These are phyloP conservation scores for Lophium mytilinum DNA, from an alignment of 495 filamentous ascomycete genomes.

Conservation along the genomic window DNA sequence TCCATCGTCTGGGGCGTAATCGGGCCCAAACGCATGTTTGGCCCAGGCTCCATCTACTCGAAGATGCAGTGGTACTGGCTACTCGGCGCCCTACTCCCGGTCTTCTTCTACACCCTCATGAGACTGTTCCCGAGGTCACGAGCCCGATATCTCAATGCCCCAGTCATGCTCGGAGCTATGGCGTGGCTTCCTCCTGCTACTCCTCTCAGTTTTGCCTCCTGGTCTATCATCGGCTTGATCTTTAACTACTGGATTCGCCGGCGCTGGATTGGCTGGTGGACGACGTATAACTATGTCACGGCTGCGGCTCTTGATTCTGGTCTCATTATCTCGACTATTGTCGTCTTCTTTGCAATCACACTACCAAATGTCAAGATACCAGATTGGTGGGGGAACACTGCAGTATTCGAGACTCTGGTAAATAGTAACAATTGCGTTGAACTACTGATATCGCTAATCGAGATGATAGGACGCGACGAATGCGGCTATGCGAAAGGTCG, in stretches of 20 bases:
- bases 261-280: constrained; percentile 61
- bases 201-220: constrained; percentile 47
- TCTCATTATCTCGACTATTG: constrained; percentile 54
- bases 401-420: constrained; percentile 39
- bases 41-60: constrained; percentile 40
- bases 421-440: not conserved
- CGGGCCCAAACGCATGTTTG: constrained; percentile 47
- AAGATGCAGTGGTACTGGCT: constrained; percentile 46
- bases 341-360: constrained; percentile 63
- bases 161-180: constrained; percentile 43
- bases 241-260: constrained; percentile 61
- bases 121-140: constrained; percentile 38
- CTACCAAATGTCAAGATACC: constrained; percentile 45
- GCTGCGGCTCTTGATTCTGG: constrained; percentile 66
- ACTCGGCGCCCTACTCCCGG: constrained; percentile 40
- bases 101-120: constrained; percentile 41
- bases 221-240: constrained; percentile 58
- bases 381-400: constrained; percentile 59
- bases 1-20: constrained; percentile 51
- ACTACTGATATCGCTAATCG: not conserved
- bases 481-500: constrained; percentile 33
- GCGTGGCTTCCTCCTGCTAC: constrained; percentile 45
- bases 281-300: constrained; percentile 70
- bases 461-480: constrained; percentile 27
- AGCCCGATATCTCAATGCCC: constrained; percentile 40